phyloP scores from a whole-genome alignment of 2,329 filamentous ascomycete species.

The Trichoderma gracile region DNA sequence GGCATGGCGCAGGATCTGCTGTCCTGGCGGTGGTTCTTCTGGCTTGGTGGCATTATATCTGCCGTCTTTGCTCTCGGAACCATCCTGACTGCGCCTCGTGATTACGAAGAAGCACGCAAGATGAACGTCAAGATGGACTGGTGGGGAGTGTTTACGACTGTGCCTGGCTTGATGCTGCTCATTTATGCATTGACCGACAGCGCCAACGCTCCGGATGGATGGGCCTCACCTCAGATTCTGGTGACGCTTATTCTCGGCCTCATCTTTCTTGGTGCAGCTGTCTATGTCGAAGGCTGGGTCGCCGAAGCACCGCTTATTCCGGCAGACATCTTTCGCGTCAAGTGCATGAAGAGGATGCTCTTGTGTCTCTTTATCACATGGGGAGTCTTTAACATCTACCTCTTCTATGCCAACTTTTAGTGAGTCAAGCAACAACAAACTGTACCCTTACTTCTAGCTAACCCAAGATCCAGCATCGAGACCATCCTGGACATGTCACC shows the following conservation, averaged over 20 bases:
- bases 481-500: slow-evolving; percentile 53
- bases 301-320: slow-evolving; percentile 63
- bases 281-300: slow-evolving; percentile 66
- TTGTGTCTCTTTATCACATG: slow-evolving; percentile 52
- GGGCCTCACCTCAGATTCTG: slow-evolving; percentile 65
- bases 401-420: slow-evolving; percentile 67
- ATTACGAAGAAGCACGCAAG: slow-evolving; percentile 38
- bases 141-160: slow-evolving; percentile 54
- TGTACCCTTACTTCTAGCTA: background rate
- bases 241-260: slow-evolving; percentile 59
- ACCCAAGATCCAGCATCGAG: slow-evolving; percentile 46
- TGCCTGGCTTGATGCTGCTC: slow-evolving; percentile 62
- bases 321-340: slow-evolving; percentile 61
- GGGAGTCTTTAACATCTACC: slow-evolving; percentile 61
- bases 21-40: slow-evolving; percentile 69
- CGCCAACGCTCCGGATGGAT: slow-evolving; percentile 60
- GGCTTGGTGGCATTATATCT: slow-evolving; percentile 52
- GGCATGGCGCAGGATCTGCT: slow-evolving; percentile 61
- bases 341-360: slow-evolving; percentile 60
- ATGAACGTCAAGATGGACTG: slow-evolving; percentile 58
- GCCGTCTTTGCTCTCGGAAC: slow-evolving; percentile 54
- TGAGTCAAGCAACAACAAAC: slow-evolving; percentile 37
- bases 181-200: slow-evolving; percentile 70
- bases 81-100: slow-evolving; percentile 41
- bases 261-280: slow-evolving; percentile 52